Evolutionary conservation across 495 filamentous ascomycete genomes (phyloP).

Genomic region (Penicillium fimorum): DNA sequence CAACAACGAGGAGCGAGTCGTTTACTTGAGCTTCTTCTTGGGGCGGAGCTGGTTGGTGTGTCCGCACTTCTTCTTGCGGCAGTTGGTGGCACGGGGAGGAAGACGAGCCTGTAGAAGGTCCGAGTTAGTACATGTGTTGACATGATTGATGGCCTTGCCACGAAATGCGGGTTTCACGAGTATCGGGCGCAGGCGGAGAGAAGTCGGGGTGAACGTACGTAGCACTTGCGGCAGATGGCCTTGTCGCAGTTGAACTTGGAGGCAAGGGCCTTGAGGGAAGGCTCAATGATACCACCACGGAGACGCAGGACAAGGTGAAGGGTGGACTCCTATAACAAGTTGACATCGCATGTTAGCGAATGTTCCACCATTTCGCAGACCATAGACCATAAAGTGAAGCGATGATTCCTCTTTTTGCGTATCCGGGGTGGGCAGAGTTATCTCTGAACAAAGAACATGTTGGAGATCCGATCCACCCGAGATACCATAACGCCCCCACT

Average conservation of each 20-base stretch:
- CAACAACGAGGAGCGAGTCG: slow-evolving; percentile 43
- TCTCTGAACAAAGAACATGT: not conserved
- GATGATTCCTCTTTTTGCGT: slow-evolving; percentile 14
- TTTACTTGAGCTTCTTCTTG: slow-evolving; percentile 99
- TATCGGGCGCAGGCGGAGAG: not conserved
- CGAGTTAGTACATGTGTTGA: slow-evolving; percentile 20
- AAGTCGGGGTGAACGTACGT: slow-evolving; percentile 58
- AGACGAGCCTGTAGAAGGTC: slow-evolving; percentile 70
- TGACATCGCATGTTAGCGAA: slow-evolving; percentile 28
- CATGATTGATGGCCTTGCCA: slow-evolving; percentile 4
- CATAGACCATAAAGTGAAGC: slow-evolving; percentile 3
- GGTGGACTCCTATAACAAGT: slow-evolving; percentile 77
- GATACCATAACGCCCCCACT: slow-evolving; percentile 8
- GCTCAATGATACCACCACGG: slow-evolving; percentile 99
- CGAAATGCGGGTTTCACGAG: not conserved
- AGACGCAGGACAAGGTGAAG: slow-evolving; percentile 99
- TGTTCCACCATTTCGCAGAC: slow-evolving; percentile 10
- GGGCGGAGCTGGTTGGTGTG: slow-evolving; percentile 99
- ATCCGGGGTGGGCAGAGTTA: not conserved
- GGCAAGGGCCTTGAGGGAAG: slow-evolving; percentile 95
- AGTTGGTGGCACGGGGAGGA: slow-evolving; percentile 97
- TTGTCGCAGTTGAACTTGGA: slow-evolving; percentile 99
- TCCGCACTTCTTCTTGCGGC: slow-evolving; percentile 99
- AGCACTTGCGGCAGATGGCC: slow-evolving; percentile 99
- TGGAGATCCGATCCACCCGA: slow-evolving; percentile 2